phyloP scores from a whole-genome alignment of 2,329 filamentous ascomycete species.

The Sporothrix brasiliensis region DNA sequence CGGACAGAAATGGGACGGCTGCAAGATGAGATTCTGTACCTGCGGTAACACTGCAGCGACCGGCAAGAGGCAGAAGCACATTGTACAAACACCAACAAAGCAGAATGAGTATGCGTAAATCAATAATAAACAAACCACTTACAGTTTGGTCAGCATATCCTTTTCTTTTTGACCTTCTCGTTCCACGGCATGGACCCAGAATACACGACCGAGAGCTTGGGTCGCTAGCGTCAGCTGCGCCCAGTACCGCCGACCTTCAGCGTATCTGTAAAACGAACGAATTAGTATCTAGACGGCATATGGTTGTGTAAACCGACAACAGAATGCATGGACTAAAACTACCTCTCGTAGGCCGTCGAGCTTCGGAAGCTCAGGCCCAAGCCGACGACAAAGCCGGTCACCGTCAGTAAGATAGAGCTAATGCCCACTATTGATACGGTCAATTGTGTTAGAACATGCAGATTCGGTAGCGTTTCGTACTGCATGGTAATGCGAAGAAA shows the following conservation, averaged over 20 bases:
- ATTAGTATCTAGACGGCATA: background rate
- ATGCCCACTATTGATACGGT: slow-evolving; percentile 53
- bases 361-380: slow-evolving; percentile 76
- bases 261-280: slow-evolving; percentile 43
- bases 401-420: slow-evolving; percentile 72
- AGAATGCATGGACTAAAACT: slow-evolving; percentile 30
- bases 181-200: slow-evolving; percentile 78
- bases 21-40: slow-evolving; percentile 28
- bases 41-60: background rate
- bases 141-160: slow-evolving; percentile 67
- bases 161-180: slow-evolving; percentile 63
- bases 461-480: background rate
- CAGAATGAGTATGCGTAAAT: background rate
- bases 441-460: background rate
- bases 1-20: background rate
- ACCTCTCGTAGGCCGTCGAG: slow-evolving; percentile 76
- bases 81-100: background rate
- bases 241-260: slow-evolving; percentile 60
- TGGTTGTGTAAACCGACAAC: background rate
- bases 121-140: slow-evolving; percentile 26
- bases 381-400: slow-evolving; percentile 84
- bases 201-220: slow-evolving; percentile 71
- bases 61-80: background rate
- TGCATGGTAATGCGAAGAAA: background rate
- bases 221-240: slow-evolving; percentile 62